phyloP scores from a whole-genome alignment of 345 rosid species.

The Erysimum cheiranthoides region DNA sequence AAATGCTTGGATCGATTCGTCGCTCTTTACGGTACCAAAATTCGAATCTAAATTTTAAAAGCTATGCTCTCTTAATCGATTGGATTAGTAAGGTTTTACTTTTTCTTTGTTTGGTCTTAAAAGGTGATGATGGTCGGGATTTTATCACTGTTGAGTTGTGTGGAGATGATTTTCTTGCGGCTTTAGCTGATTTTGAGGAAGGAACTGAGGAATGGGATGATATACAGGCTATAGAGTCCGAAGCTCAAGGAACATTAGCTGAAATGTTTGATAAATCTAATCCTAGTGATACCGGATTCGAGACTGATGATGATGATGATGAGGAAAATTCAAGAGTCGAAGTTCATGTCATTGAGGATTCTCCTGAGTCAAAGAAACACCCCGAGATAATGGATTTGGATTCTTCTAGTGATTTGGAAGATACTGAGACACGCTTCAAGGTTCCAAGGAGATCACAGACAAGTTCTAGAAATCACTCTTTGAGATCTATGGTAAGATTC shows the following conservation, averaged over 20 bases:
- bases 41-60: neutral
- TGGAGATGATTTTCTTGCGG: conserved; percentile 85
- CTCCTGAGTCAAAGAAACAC: conserved; percentile 51
- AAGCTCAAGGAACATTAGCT: conserved; percentile 74
- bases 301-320: conserved; percentile 27
- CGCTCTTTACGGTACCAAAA: conserved; percentile 70
- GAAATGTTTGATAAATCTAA: conserved; percentile 55
- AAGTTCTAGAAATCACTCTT: conserved; percentile 39
- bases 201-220: conserved; percentile 95
- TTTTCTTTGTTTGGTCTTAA: neutral
- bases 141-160: conserved; percentile 81
- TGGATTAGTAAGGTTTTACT: neutral
- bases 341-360: conserved; percentile 59
- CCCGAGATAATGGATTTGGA: conserved; percentile 60
- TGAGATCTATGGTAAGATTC: conserved; percentile 56
- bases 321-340: conserved; percentile 23
- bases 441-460: conserved; percentile 36
- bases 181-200: conserved; percentile 75
- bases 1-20: conserved; percentile 70
- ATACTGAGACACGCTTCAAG: conserved; percentile 20
- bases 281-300: conserved; percentile 22
- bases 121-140: conserved; percentile 85
- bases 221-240: conserved; percentile 65
- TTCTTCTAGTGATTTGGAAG: conserved; percentile 65
- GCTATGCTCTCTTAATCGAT: neutral